Evolutionary conservation across 2,329 filamentous ascomycete species (phyloP).

Genomic region (Paramyrothecium sp.): DNA sequence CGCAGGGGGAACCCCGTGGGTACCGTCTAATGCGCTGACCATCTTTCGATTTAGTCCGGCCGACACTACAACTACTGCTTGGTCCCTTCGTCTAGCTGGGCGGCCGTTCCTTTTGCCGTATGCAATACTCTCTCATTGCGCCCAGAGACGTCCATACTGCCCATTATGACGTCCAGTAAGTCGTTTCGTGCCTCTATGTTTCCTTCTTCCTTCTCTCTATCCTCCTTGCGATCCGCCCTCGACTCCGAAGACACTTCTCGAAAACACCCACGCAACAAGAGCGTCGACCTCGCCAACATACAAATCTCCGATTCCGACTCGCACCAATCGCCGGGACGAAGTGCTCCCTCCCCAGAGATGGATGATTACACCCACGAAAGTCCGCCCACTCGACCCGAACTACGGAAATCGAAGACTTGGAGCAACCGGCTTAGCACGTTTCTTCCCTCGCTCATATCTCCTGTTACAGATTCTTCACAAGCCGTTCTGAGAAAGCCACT

Average conservation of each 20-base stretch:
- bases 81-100: background rate
- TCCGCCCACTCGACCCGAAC: constrained; percentile 13
- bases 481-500: constrained; percentile 22
- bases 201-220: constrained; percentile 34
- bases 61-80: constrained; percentile 10
- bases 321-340: constrained; percentile 16
- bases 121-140: background rate
- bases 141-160: constrained; percentile 24
- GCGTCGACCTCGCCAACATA: constrained; percentile 18
- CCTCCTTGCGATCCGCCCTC: constrained; percentile 26
- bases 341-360: background rate
- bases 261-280: constrained; percentile 20
- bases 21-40: background rate
- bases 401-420: constrained; percentile 34
- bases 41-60: constrained; percentile 6
- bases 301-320: constrained; percentile 10
- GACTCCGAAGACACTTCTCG: constrained; percentile 19
- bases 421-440: constrained; percentile 32
- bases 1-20: background rate
- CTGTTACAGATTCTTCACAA: constrained; percentile 24
- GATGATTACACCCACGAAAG: constrained; percentile 9
- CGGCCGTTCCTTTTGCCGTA: constrained; percentile 10
- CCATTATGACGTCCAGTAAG: constrained; percentile 47
- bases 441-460: constrained; percentile 35
- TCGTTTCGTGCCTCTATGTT: constrained; percentile 36